Evolutionary conservation across 495 filamentous ascomycete genomes (phyloP), one percentile per base, ranked within the genome.

Genomic region (Cercophora samala): DNA sequence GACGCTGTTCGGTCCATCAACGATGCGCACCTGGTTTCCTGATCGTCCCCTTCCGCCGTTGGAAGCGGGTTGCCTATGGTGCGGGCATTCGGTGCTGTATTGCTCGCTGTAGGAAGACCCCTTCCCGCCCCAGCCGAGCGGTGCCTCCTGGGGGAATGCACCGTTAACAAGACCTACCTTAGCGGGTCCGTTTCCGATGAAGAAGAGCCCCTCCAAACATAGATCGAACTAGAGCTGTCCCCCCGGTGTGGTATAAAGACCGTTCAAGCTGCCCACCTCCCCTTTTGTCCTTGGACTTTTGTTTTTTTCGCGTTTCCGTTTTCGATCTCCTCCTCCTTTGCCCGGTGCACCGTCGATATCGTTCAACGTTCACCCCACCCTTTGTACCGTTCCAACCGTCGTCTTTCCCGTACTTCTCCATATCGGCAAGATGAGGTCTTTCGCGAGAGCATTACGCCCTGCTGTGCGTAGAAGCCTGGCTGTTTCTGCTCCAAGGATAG

Each of bases 401-500:
- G 15, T 46, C 37, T 46, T 5, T 46, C 6, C 64, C 46, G 5
- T 23, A 23, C 32, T 22, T 58, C 59, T 37, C 1, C 56, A 61
- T 19, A 6, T 51, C 56, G 11, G 42, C 23, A 65, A 67, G 26
- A 93, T 93, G 91, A 86, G 89, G 64, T 89, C 90, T 52, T 82
- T 94, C 69, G 78, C 84, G 54, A 87, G 87, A 73, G 83, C 84
- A 17, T 77, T 93, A 73, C 84, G 90, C 68, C 90, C 91, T 56
- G 83, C 90, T 72, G 83, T 88, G 69, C 88, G 87, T 70, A 84
- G 77, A 73, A 75, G 79, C 67, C 68, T 71, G 66, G 74, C 75
- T 64, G 74, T 87, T 73, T 74, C 71, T 24, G 63, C 74, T 11
- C 67, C 75, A 11, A 73, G 75, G 72, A 65, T 74, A 74, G 62